Conservation (phyloP, 148 eudicot species). For the Dysphania ambrosioides region DNA sequence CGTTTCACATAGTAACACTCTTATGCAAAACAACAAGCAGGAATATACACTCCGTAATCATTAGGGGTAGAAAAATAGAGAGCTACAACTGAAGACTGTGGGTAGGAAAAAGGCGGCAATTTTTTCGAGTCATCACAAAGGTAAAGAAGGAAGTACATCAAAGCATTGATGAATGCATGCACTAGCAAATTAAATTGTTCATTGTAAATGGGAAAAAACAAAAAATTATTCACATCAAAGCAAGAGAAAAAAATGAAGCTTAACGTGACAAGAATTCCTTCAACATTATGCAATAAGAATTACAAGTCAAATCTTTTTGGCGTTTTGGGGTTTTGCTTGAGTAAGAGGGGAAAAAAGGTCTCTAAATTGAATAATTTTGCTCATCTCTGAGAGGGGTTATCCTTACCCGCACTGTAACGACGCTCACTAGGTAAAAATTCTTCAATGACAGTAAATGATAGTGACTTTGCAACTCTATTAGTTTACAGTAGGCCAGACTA, state of each 20-base stretch:
- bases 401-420: neutral
- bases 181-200: conserved; percentile 26
- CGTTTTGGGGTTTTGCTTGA: neutral
- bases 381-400: neutral
- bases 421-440: conserved; percentile 8
- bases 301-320: no score
- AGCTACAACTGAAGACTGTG: neutral
- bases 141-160: conserved; percentile 19
- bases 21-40: conserved; percentile 8
- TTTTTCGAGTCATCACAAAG: conserved; percentile 9
- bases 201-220: neutral
- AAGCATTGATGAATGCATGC: conserved; percentile 36
- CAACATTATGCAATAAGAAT: neutral
- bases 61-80: neutral
- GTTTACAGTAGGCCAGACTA: conserved; percentile 24
- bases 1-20: neutral
- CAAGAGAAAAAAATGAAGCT: conserved; percentile 5
- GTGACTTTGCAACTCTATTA: conserved; percentile 38
- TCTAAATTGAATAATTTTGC: neutral
- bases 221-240: neutral
- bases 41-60: neutral
- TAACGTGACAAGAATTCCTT: conserved; percentile 17
- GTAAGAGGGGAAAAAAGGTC: neutral
- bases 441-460: conserved; percentile 36
- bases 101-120: neutral